Base-by-base conservation (phyloP, 1,284 basidiomycete genomes). In the Rhodofomes roseus region DNA sequence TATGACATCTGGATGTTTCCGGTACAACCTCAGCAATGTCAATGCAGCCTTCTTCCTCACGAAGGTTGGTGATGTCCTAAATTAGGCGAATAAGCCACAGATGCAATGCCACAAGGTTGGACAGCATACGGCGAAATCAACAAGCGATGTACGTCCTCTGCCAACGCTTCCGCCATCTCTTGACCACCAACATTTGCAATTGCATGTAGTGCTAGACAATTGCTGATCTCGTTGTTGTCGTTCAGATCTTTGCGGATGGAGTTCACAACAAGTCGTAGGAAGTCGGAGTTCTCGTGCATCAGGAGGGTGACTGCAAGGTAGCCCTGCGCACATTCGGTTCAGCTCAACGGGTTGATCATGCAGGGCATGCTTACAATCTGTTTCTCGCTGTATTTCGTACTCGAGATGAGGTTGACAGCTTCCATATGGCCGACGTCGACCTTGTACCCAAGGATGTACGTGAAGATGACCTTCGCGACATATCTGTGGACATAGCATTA, bases 401-500 rank as follows among this genome's bases (percentile, higher is more conserved):
- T 96, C 40, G 96, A 92, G 68, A 99, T 98, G 65, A 99, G 83
- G 74, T 99, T 98, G 68, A 99, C 93, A 14, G 97, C 96, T 72
- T 99, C 96, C 95, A 99, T 97, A 74, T 99, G 96, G 5, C 97
- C 97, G 37, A 99, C 86, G 72, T 99, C 97, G 68, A 99, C 96
- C 75, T 96, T 96, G 80, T 99, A 99, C 36, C 97, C 97, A 61
- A 99, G 82, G 66, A 99, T 99, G 71, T 98, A 98, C 20, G 97
- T 98, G 80, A 99, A 99, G 63, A 99, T 91, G 68, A 99, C 96
- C 79, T 99, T 98, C 61, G 91, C 87, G 44, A 93, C 89, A 81
- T 93, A 93, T 86, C 92, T 93, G 39, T 46, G 52, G 59, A 29
- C 41, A 55, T 50, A 57, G 61, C 43, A 60, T 62, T 37, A 61